Base-by-base conservation (phyloP, 176 grass and related monocot genomes). In the bread wheat (Triticum aestivum) region DNA sequence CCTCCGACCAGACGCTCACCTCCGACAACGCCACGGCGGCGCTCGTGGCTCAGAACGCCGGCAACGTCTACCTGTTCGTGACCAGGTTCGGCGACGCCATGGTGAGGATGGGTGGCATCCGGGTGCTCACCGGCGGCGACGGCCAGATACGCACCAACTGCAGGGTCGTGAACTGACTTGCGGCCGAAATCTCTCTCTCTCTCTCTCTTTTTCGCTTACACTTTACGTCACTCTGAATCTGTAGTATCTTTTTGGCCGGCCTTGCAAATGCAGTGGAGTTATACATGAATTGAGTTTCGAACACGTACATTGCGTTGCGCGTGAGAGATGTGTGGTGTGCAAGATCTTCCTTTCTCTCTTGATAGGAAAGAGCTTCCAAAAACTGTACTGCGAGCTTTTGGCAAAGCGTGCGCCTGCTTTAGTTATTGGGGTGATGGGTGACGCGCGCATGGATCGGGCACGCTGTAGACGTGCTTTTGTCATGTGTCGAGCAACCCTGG, bases 71-170 rank as follows among this genome's bases (percentile, higher is more conserved):
- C 49, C 54, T 89, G 1, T 86, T 90, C 39, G 80, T 77, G 65
- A 86, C 73, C 20, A 73, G 69, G 87, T 94, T 97, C 75, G 85
- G 61, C 8, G 80, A 72, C 9, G 87, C 91, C 24, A 97, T 97
- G 91, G 87, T 89, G 34, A 92, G 78, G 59, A 93, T 94, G 89
- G 89, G 94, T 27, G 70, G 63, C 32, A 84, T 88, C 27, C 75
- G 69, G 21, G 90, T 87, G 47, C 87, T 92, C 15, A 92, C 89
- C 5, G 91, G 94, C 23, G 84, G 66, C 23, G 75, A 87, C 44
- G 92, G 92, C 3, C 88, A 94, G 80, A 92, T 94, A 41, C 81
- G 90, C 35, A 45, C 39, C 8, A 82, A 90, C 75, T 97, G 89
- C 77, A 87, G 91, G 73, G 65, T 79, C n/a, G 65, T 92, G 6